Conservation (phyloP, 305 asterid species). For the Fraxinus latifolia region DNA sequence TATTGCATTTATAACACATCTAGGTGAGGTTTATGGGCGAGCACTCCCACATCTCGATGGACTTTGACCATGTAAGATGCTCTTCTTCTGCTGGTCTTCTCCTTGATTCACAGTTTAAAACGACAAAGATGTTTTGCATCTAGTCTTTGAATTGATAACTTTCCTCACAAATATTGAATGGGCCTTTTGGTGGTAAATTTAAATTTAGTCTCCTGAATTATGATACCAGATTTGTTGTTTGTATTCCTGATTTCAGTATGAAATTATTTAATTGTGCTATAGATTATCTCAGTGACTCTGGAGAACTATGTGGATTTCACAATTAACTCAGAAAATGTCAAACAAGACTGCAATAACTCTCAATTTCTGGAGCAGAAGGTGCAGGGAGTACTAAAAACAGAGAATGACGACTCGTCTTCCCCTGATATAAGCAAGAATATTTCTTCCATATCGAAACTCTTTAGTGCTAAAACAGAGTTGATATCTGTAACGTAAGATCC, state of each 20-base stretch:
- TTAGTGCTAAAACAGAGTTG: slow-evolving; percentile 30
- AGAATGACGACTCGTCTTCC: slow-evolving; percentile 32
- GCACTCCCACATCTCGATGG: slow-evolving; percentile 53
- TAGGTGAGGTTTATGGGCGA: slow-evolving; percentile 52
- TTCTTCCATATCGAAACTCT: slow-evolving; percentile 29
- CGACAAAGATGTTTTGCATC: neutral
- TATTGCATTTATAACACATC: slow-evolving; percentile 4
- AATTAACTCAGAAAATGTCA: slow-evolving; percentile 26
- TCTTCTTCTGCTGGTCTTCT: neutral
- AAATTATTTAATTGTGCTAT: slow-evolving; percentile 19
- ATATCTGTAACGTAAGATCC: slow-evolving; percentile 33
- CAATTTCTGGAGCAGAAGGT: slow-evolving; percentile 30
- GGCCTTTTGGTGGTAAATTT: neutral
- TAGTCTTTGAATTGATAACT: neutral
- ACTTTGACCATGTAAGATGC: slow-evolving; percentile 47
- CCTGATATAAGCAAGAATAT: slow-evolving; percentile 35
- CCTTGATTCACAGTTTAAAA: slow-evolving; percentile 3
- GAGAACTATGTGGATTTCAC: slow-evolving; percentile 42
- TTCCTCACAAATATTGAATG: neutral
- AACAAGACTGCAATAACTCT: slow-evolving; percentile 20
- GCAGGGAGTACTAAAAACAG: slow-evolving; percentile 30
- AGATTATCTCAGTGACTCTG: slow-evolving; percentile 50
- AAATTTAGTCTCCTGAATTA: neutral
- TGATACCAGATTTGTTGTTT: neutral
- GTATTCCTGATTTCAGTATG: neutral